Base-by-base conservation (phyloP, 139 green algal species). In the Chlorella sp. region DNA sequence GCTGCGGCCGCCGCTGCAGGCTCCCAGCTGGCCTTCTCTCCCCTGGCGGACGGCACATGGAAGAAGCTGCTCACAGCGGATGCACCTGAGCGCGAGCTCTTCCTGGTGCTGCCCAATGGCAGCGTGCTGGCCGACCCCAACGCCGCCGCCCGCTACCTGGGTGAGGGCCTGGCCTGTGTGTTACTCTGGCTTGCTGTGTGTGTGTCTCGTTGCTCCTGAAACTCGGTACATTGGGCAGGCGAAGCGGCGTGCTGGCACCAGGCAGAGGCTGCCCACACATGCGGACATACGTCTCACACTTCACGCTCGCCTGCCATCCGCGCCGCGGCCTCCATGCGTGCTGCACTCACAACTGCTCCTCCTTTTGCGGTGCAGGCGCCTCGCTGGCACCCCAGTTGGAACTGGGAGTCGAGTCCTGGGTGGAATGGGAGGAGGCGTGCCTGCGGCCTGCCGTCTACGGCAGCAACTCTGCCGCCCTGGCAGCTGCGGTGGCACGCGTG, bases 391-490 rank as follows among this genome's bases (percentile, higher is more conserved):
- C 64, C 16, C 37, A 76, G 39, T 42, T 89, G 18, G 82, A 91
- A 75, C 77, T 93, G 32, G 22, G 28, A 34, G 34, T n/a, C 16
- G 88, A 94, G 32, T 76, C 88, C 21, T 97, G 95, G 95, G 53
- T 97, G 32, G 93, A 97, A 40, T 97, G 92, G 92, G 93, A 97
- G 75, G 95, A 94, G 34, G 53, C 21, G 5, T 40, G 87, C 0
- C 91, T 97, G 89, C 93, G 94, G 0, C 92, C 94, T 0, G 91
- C 93, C 7, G 84, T 92, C 7, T 89, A 93, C 68, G 57, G 89
- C 57, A 57, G 81, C 69, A 81, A 86, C 22, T 75, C 83, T 57
- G 89, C 83, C 34, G 86, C 60, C 60, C 83, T 93, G 36, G 83
- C 48, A 30, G 57, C 87, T 5, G 92, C 89, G 11, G 85, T 95